Conservation (phyloP, 139 green algal genomes). For the Axilococcus clingmanii region DNA sequence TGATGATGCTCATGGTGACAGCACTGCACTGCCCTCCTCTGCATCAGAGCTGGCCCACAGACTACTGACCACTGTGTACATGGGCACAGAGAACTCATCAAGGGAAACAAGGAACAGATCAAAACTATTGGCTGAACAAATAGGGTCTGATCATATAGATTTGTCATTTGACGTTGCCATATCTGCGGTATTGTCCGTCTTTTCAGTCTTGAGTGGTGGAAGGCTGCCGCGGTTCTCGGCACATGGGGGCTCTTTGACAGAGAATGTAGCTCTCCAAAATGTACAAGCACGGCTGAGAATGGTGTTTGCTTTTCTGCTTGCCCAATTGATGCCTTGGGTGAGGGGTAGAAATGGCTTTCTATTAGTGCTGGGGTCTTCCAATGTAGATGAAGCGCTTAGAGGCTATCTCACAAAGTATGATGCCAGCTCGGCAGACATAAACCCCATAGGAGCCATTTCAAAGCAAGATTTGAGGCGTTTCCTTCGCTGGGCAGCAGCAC, state of each 20-base stretch:
- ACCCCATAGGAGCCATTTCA: slow-evolving; percentile 85
- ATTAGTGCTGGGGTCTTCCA: slow-evolving; percentile 88
- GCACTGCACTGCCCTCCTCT: slow-evolving; percentile 20
- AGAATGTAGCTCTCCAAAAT: slow-evolving; percentile 96
- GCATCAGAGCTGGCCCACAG: slow-evolving; percentile 57
- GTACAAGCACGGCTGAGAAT: slow-evolving; percentile 90
- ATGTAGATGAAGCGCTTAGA: slow-evolving; percentile 92
- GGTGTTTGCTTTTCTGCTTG: slow-evolving; percentile 90
- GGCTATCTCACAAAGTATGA: slow-evolving; percentile 91
- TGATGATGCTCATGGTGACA: slow-evolving; percentile 34
- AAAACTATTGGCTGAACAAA: slow-evolving; percentile 32
- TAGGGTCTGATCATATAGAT: slow-evolving; percentile 79
- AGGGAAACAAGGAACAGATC: slow-evolving; percentile 47
- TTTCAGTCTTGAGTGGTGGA: slow-evolving; percentile 64
- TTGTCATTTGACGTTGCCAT: slow-evolving; percentile 76
- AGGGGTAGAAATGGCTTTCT: slow-evolving; percentile 59
- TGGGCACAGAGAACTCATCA: slow-evolving; percentile 87
- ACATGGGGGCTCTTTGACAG: slow-evolving; percentile 65
- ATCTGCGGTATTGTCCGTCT: slow-evolving; percentile 52
- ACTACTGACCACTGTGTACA: slow-evolving; percentile 87
- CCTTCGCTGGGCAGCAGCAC: slow-evolving; percentile 63
- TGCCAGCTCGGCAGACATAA: slow-evolving; percentile 90
- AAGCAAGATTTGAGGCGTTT: slow-evolving; percentile 74
- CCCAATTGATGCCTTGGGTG: slow-evolving; percentile 72
- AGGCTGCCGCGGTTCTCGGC: slow-evolving; percentile 63